These are phyloP conservation scores for Magnaporthiopsis poae DNA, from an alignment of 2,329 filamentous ascomycete species.

Conservation along the genomic window DNA sequence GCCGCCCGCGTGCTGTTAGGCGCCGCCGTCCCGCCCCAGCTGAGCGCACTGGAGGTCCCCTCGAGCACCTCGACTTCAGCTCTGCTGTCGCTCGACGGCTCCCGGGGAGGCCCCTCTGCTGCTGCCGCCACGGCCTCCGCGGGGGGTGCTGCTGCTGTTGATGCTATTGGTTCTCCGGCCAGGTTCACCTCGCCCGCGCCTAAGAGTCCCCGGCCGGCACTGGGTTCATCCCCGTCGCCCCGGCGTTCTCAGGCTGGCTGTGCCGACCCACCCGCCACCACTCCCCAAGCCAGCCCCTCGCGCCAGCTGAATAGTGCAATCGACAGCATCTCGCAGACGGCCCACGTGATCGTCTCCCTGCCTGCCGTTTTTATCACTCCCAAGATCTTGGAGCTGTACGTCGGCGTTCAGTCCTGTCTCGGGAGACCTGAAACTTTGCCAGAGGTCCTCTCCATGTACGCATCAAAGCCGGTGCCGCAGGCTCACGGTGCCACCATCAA, in stretches of 20 bases:
- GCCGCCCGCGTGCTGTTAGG: constrained; percentile 27
- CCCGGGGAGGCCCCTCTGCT: background rate
- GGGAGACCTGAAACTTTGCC: constrained; percentile 68
- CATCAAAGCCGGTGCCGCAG: constrained; percentile 65
- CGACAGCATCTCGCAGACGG: constrained; percentile 45
- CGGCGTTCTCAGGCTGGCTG: constrained; percentile 1
- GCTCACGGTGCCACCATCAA: constrained; percentile 21
- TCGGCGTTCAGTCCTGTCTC: constrained; percentile 64
- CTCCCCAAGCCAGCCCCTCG: too few species aligned
- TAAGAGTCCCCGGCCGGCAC: constrained; percentile 5
- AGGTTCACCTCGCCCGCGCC: background rate
- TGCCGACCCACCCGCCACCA: constrained; percentile 9
- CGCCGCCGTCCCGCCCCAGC: constrained; percentile 30
- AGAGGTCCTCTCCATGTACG: constrained; percentile 70
- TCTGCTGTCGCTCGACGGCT: constrained; percentile 35
- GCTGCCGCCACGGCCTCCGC: background rate
- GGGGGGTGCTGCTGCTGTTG: constrained; percentile 1
- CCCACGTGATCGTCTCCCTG: constrained; percentile 63
- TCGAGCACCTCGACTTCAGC: constrained; percentile 41
- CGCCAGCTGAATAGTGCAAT: constrained; percentile 32
- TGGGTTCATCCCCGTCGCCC: constrained; percentile 5
- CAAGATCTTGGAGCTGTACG: constrained; percentile 61
- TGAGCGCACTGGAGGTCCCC: constrained; percentile 29
- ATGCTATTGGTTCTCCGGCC: background rate
- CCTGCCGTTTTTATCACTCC: constrained; percentile 73